phyloP scores from a whole-genome alignment of 2,329 filamentous ascomycete genomes.

The Furcasterigmium sp. region DNA sequence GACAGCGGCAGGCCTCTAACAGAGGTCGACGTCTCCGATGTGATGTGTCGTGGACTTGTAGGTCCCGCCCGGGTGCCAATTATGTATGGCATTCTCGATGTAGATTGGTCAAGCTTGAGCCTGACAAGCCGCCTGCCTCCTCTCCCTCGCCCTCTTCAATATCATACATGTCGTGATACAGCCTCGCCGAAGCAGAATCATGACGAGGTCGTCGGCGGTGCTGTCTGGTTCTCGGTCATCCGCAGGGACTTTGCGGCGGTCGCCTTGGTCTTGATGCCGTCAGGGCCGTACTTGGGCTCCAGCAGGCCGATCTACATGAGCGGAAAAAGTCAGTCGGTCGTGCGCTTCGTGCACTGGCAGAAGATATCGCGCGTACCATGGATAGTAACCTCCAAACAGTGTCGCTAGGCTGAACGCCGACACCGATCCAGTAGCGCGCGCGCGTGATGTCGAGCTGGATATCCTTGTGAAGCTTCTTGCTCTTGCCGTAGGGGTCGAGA shows the following conservation, averaged over 20 bases:
- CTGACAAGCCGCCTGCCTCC: not conserved
- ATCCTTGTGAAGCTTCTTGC: constrained; percentile 79
- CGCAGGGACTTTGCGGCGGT: constrained; percentile 10
- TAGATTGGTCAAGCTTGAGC: not conserved
- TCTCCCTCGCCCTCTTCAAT: not conserved
- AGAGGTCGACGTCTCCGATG: no score
- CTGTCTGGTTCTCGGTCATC: not conserved
- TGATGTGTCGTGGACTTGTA: no score
- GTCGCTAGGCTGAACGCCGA: constrained; percentile 91
- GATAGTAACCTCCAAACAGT: constrained; percentile 80
- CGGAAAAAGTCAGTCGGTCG: no score
- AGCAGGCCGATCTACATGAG: constrained; percentile 31
- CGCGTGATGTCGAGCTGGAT: constrained; percentile 78
- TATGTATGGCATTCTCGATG: no score
- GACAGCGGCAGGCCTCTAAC: no score
- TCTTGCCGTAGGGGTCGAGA: constrained; percentile 51
- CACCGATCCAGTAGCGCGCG: constrained; percentile 93
- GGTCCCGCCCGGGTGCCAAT: no score
- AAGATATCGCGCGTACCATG: constrained; percentile 63
- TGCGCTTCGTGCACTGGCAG: no score
- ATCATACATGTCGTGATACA: not conserved
- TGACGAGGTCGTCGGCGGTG: not conserved
- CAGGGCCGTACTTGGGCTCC: constrained; percentile 25
- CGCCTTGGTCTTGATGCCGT: constrained; percentile 8
- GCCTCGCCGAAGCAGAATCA: not conserved